Base-by-base conservation (phyloP, 2,329 filamentous ascomycete species). In the Conoideocrella luteorostrata region DNA sequence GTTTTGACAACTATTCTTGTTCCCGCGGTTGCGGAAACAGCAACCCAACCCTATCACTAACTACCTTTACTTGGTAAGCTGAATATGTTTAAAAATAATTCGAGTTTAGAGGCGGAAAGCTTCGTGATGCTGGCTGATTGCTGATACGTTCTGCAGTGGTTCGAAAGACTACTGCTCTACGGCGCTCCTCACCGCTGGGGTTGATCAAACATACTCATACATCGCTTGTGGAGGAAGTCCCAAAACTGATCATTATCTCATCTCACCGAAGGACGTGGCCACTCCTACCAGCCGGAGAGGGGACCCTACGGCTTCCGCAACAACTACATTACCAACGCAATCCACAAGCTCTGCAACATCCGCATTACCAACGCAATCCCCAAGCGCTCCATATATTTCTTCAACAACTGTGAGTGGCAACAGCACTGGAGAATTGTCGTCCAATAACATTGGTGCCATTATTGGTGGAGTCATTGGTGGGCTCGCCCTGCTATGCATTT, bases 11-110 rank as follows among this genome's bases (percentile, higher is more conserved):
- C 2, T 43, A 54, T 21, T 26, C 45, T 2, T 70, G 67, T 26
- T 55, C 52, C 1, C 44, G 43, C 10, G 62, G 61, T 5, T 69
- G 66, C 37, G 65, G 63, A 33, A 6, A 7, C 0, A 51, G 52
- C 23, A 52, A 49, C 1, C 47, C 48, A 0, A 49, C 47, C 2
- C 21, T 46, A 2, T 48, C 44, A 1, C 33, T 65, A 10, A 60
- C 58, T 2, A 68, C 64, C 0, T 59, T 64, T 36, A 62, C 59
- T 5, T 69, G 64, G 65, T 67, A 51, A 26, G 47, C 15, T 20
- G 9, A 26, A 33, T 4, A 11, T 22, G 7, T 18, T 20, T 36
- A 10, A 6, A 12, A 21, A 36, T 22, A 7, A 18, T 13, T 34
- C 29, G 11, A 15, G 11, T 36, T 24, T 22, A 21, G 5, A 22